phyloP scores from a whole-genome alignment of 768 basidiomycete genomes.

The Basidioascus undulatus region DNA sequence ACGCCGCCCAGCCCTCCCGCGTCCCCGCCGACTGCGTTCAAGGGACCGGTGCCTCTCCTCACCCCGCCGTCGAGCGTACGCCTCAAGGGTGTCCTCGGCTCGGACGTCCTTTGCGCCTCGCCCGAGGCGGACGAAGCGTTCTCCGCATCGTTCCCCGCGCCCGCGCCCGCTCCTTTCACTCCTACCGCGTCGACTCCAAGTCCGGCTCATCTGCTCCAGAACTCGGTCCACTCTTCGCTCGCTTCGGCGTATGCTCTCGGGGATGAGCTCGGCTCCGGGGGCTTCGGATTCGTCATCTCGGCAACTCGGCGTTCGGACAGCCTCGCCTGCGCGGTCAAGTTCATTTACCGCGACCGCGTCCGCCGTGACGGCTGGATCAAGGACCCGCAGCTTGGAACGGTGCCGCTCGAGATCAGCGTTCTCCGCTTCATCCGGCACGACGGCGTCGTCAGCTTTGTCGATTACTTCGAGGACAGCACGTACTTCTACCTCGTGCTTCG shows the following conservation, averaged over 20 bases:
- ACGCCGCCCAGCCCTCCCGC: no score
- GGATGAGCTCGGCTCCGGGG: conserved; percentile 49
- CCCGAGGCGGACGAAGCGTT: no score
- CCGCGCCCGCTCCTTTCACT: no score
- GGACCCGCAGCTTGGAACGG: conserved; percentile 33
- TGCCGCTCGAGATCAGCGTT: conserved; percentile 64
- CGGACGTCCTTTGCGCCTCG: conserved; percentile 35
- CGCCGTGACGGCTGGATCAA: conserved; percentile 31
- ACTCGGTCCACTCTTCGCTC: conserved; percentile 14
- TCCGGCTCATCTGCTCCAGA: conserved; percentile 10
- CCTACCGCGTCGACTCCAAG: no score
- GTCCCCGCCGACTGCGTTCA: no score
- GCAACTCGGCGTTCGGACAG: conserved; percentile 36
- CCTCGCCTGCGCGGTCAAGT: conserved; percentile 74
- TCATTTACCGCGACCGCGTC: conserved; percentile 57
- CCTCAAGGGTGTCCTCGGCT: no score
- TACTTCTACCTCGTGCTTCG: conserved; percentile 65
- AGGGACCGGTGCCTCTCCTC: no score
- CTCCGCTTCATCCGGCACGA: conserved; percentile 49
- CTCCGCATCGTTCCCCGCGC: no score
- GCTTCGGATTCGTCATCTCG: conserved; percentile 87
- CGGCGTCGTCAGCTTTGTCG: conserved; percentile 59
- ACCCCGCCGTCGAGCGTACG: no score
- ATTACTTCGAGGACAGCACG: conserved; percentile 54
- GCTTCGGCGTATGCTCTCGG: conserved; percentile 14